These are phyloP conservation scores for Linnemannia zychae DNA, from an alignment of 192 early-diverging fungal genomes.

Conservation along the genomic window DNA sequence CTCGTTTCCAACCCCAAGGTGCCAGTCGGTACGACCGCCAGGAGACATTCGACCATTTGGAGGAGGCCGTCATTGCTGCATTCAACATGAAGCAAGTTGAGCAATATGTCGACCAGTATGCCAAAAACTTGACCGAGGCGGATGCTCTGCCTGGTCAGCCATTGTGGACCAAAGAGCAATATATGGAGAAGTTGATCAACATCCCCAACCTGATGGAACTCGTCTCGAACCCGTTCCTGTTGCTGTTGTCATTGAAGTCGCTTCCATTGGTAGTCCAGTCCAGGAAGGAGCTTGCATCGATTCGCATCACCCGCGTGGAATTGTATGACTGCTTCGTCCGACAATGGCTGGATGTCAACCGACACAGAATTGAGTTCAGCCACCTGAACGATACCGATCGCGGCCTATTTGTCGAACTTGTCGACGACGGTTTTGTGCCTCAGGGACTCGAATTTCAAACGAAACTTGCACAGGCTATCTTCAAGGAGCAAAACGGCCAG, in stretches of 20 bases:
- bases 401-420: neutral
- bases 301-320: constrained; percentile 5
- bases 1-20: neutral
- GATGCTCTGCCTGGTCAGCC: neutral
- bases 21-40: neutral
- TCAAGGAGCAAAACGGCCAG: neutral
- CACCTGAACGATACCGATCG: neutral
- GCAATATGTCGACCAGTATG: neutral
- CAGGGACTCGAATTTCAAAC: neutral
- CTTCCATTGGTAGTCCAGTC: constrained; percentile 4
- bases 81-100: neutral
- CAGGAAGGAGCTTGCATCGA: neutral
- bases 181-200: neutral
- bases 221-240: constrained; percentile 26
- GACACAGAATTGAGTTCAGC: neutral
- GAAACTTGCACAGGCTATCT: constrained; percentile 1
- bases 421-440: neutral
- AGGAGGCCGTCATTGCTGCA: constrained; percentile 8
- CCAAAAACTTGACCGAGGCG: neutral
- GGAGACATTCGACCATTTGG: neutral
- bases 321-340: constrained; percentile 11
- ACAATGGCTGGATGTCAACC: constrained; percentile 2
- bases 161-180: neutral
- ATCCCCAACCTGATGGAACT: constrained; percentile 18
- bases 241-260: constrained; percentile 4